Evolutionary conservation across 345 rosid species (phyloP).

Genomic region (Pistacia integerrima): DNA sequence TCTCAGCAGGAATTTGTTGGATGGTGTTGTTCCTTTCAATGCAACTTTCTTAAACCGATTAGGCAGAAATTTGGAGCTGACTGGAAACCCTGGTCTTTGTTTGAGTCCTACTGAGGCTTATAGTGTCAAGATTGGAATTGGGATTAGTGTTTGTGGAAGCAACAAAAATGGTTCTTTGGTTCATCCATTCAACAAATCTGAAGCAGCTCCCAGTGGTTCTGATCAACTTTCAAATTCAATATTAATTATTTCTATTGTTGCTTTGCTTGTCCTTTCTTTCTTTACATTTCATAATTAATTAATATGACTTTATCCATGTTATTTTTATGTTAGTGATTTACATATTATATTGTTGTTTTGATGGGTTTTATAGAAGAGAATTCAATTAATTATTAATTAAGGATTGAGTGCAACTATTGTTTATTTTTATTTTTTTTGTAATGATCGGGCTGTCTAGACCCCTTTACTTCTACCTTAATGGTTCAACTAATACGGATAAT

Average conservation of each 20-base stretch:
- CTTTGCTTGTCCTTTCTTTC: slow-evolving; percentile 30
- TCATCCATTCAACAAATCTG: slow-evolving; percentile 46
- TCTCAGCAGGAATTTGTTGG: slow-evolving; percentile 64
- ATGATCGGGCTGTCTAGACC: too few relatives aligned
- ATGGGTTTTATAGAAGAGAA: too few relatives aligned
- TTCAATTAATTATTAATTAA: too few relatives aligned
- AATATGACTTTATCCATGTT: slow-evolving; percentile 14
- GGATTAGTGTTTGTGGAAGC: slow-evolving; percentile 56
- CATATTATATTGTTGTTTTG: too few relatives aligned
- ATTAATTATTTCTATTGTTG: slow-evolving; percentile 31
- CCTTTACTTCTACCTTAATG: too few relatives aligned
- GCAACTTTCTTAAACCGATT: slow-evolving; percentile 61
- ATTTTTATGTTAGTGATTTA: not conserved
- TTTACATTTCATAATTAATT: slow-evolving; percentile 31
- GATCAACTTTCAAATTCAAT: not conserved
- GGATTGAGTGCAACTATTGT: too few relatives aligned
- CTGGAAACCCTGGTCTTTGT: slow-evolving; percentile 82
- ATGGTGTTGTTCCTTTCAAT: slow-evolving; percentile 75
- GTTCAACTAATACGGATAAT: too few relatives aligned
- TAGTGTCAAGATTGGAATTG: slow-evolving; percentile 65
- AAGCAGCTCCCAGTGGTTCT: slow-evolving; percentile 36
- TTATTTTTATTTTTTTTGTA: too few relatives aligned
- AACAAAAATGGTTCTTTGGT: slow-evolving; percentile 43
- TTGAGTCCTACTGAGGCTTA: slow-evolving; percentile 59
- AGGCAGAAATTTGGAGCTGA: slow-evolving; percentile 81